A percentile compares a stretch with the other conserved stretches of the same genome.
These are phyloP conservation scores for Viola pubescens DNA, from an alignment of 441 rosid genomes.

Conservation along the genomic window DNA sequence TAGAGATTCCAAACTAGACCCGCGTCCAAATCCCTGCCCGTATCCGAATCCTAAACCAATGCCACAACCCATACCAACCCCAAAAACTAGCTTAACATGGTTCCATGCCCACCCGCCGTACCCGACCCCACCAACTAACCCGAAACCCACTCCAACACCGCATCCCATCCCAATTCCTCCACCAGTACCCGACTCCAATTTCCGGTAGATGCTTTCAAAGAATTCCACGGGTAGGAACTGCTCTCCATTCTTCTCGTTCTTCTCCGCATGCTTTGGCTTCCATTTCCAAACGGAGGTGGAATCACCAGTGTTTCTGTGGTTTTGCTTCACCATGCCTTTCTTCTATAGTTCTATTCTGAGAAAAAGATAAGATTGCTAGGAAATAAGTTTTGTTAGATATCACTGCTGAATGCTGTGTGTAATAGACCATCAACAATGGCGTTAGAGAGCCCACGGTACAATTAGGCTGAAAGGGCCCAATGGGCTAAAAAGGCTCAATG, in stretches of 20 bases:
- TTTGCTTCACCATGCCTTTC: slow-evolving; percentile 27
- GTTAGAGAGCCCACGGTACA: no score
- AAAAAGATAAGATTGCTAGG: slow-evolving; percentile 5
- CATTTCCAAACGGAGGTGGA: slow-evolving; percentile 35
- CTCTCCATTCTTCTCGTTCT: slow-evolving; percentile 15
- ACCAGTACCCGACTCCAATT: slow-evolving; percentile 54
- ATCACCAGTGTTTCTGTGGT: neutral
- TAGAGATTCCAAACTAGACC: slow-evolving; percentile 39
- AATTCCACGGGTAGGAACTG: slow-evolving; percentile 49
- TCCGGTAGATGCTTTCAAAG: slow-evolving; percentile 30
- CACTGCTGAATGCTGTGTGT: no score
- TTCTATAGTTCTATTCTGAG: slow-evolving; percentile 9
- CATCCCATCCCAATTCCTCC: slow-evolving; percentile 66
- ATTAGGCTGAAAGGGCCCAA: no score
- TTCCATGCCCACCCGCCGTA: slow-evolving; percentile 44
- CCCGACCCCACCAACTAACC: slow-evolving; percentile 58
- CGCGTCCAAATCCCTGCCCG: slow-evolving; percentile 68
- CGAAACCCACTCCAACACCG: slow-evolving; percentile 56
- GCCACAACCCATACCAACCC: slow-evolving; percentile 68
- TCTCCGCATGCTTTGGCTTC: slow-evolving; percentile 23
- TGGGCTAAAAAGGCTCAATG: no score
- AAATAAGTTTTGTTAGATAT: neutral
- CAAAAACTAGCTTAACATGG: slow-evolving; percentile 42
- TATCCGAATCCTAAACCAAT: slow-evolving; percentile 58
- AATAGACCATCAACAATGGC: no score